phyloP scores from a whole-genome alignment of 192 early-diverging fungal genomes.

The Kappamyces sp. region DNA sequence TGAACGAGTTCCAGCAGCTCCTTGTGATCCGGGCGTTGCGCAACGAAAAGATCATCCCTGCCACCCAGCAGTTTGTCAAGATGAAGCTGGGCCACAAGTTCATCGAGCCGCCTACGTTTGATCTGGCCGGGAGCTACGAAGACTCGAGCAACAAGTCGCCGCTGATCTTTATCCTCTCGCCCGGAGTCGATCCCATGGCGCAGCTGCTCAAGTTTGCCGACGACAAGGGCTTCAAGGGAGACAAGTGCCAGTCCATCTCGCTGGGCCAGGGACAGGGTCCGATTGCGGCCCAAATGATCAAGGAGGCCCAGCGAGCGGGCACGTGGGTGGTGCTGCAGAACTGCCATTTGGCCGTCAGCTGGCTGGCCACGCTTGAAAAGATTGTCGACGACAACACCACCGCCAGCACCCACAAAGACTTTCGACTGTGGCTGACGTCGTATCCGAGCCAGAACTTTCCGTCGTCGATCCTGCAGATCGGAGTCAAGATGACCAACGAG shows the following conservation, averaged over 20 bases:
- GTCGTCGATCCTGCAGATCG: slow-evolving; percentile 47
- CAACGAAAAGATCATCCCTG: slow-evolving; percentile 48
- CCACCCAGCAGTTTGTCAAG: slow-evolving; percentile 52
- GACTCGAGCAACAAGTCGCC: slow-evolving; percentile 50
- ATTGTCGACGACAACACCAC: slow-evolving; percentile 52
- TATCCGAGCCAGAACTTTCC: slow-evolving; percentile 57
- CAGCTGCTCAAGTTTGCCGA: slow-evolving; percentile 62
- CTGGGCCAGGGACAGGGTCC: slow-evolving; percentile 61
- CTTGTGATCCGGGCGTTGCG: slow-evolving; percentile 44
- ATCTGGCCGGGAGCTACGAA: slow-evolving; percentile 53
- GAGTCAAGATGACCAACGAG: slow-evolving; percentile 64
- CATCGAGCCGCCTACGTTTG: slow-evolving; percentile 61
- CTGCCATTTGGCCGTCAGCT: slow-evolving; percentile 59
- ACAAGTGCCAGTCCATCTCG: slow-evolving; percentile 52
- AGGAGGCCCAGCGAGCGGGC: slow-evolving; percentile 49
- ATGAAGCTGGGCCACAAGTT: slow-evolving; percentile 60
- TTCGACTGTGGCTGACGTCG: slow-evolving; percentile 55
- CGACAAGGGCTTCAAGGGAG: slow-evolving; percentile 49
- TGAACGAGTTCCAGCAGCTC: slow-evolving; percentile 50
- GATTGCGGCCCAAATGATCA: slow-evolving; percentile 55
- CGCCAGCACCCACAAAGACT: slow-evolving; percentile 47
- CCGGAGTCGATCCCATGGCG: slow-evolving; percentile 61
- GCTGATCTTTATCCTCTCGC: slow-evolving; percentile 58
- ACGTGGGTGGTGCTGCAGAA: slow-evolving; percentile 64
- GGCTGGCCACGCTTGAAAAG: slow-evolving; percentile 51